Evolutionary conservation across 208 protist genomes (phyloP).

Genomic region (Tetramitus jugosus): DNA sequence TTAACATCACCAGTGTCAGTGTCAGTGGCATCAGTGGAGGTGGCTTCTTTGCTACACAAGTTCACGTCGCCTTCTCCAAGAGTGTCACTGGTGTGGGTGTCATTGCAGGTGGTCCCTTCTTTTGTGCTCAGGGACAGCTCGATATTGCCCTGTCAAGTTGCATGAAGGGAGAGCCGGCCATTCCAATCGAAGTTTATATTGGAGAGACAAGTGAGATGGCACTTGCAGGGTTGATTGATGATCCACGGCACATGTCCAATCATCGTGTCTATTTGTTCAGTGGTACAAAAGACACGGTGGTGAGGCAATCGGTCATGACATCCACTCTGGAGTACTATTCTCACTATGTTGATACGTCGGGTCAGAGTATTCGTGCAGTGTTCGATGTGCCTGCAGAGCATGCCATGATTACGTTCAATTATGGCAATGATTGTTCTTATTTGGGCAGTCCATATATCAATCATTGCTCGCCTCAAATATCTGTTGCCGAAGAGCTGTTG

Average conservation of each 20-base stretch:
- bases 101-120: constrained; percentile 29
- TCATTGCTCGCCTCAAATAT: not conserved
- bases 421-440: not conserved
- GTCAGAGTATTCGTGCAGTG: not conserved
- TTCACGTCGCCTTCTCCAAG: constrained; percentile 19
- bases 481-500: too few relatives aligned
- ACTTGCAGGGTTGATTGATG: not conserved
- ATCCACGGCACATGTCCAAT: not conserved
- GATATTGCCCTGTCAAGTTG: constrained; percentile 18
- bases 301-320: constrained; percentile 11
- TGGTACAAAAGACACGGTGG: constrained; percentile 25
- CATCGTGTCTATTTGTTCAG: constrained; percentile 19
- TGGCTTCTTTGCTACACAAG: constrained; percentile 27
- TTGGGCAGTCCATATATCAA: constrained; percentile 5
- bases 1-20: too few relatives aligned
- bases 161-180: constrained; percentile 19
- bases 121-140: constrained; percentile 18
- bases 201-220: not conserved
- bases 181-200: not conserved
- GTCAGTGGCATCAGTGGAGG: constrained; percentile 25
- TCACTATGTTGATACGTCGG: not conserved
- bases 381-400: constrained; percentile 30
- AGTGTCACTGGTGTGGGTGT: constrained; percentile 18
- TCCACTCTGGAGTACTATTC: not conserved
- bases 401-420: constrained; percentile 27